These are phyloP conservation scores for Tulasnella sp. DNA, from an alignment of 768 basidiomycete species.

Conservation along the genomic window DNA sequence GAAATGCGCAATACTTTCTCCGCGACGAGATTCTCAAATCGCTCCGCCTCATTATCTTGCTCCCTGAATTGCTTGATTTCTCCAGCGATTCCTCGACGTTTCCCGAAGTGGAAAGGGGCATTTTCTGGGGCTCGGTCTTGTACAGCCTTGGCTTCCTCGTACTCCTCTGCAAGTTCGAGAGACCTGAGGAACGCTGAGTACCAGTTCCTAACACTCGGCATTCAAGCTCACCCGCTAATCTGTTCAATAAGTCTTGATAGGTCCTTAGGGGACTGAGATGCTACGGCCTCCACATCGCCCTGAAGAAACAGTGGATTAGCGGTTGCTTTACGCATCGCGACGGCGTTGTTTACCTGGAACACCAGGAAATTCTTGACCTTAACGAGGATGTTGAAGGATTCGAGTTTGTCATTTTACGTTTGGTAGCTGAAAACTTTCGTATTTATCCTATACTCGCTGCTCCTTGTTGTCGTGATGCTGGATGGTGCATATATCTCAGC, in stretches of 20 bases:
- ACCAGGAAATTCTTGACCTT: slow-evolving; percentile 99
- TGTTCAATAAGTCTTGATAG: slow-evolving; percentile 91
- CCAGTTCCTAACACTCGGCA: neutral
- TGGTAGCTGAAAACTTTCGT: slow-evolving; percentile 78
- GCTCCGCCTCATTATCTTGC: slow-evolving; percentile 90
- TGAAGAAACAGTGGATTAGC: neutral
- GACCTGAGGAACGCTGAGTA: slow-evolving; percentile 50
- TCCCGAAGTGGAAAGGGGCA: slow-evolving; percentile 92
- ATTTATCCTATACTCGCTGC: slow-evolving; percentile 91
- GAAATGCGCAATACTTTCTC: slow-evolving; percentile 56
- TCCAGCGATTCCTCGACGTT: slow-evolving; percentile 87
- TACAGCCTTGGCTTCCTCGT: slow-evolving; percentile 83
- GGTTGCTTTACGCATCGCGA: neutral
- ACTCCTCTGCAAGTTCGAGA: slow-evolving; percentile 83
- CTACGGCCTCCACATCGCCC: slow-evolving; percentile 97
- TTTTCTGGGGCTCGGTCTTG: slow-evolving; percentile 92
- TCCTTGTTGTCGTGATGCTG: slow-evolving; percentile 85
- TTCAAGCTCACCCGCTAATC: slow-evolving; percentile 67
- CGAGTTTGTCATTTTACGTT: slow-evolving; percentile 85
- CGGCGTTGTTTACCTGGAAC: slow-evolving; percentile 61
- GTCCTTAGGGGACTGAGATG: slow-evolving; percentile 89
- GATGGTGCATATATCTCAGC: slow-evolving; percentile 21
- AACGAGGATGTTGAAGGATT: slow-evolving; percentile 91
- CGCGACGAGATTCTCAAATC: slow-evolving; percentile 76
- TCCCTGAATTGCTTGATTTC: slow-evolving; percentile 98